Evolutionary conservation across 1,284 basidiomycete species (phyloP), one percentile per base, ranked within the genome.

Genomic region (Puccinia triticina): DNA sequence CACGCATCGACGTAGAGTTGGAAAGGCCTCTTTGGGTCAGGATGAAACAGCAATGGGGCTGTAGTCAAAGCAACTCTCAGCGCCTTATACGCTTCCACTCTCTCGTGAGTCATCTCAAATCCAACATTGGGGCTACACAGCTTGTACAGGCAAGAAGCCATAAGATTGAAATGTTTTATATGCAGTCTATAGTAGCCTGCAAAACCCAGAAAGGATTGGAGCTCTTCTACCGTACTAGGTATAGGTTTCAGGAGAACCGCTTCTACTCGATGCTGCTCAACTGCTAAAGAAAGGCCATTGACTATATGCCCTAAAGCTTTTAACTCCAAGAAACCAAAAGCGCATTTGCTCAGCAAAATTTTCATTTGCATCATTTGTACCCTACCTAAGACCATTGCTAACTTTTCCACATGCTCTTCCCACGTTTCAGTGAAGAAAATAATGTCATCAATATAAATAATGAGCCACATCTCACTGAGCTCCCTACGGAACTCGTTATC

Each of bases 371-470:
- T 77, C 26, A 37, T n/a, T 12, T 7, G 29, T 43, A 23, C 61
- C 26, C 57, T 61, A 64, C 29, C 34, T 46, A 29, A 77, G 48
- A 26, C 66, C 55, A 16, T 21, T 16, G 5, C 16, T 43, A 66
- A 43, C n/a, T n/a, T 23, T 0, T 48, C 14, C 11, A 64, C 0
- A 46, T 77, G 37, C 0, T 77, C 59, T 0, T 77, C 76, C 55
- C 55, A 66, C 1, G 0, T 64, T 0, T 77, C 46, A 18, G 26
- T n/a, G 10, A 77, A 77, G 1, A 77, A 48, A 7, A 77, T 77
- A 12, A 77, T 77, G 14, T 77, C 59, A 66, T 77, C 76, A 1
- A 77, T 77, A 50, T 77, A 77, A 0, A 77, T 50, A 48, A 55
- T 57, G 59, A 53, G 73, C 50, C n/a, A n/a, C n/a, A n/a, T n/a